These are phyloP conservation scores for Balamuthia mandrillaris DNA, from an alignment of 208 protist genomes.

Conservation along the genomic window DNA sequence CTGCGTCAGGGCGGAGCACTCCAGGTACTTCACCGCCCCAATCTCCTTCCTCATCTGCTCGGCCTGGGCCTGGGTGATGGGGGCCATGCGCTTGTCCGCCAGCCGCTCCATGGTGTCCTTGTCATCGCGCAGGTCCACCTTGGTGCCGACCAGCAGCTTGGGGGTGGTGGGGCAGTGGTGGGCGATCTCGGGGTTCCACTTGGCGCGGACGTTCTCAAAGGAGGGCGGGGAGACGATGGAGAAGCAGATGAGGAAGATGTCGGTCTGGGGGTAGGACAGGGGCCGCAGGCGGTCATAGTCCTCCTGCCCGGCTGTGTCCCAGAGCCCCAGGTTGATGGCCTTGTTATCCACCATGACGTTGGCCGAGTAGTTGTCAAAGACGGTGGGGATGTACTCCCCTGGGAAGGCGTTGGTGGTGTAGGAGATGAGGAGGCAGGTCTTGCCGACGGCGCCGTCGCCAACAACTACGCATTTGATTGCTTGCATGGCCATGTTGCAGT, in stretches of 20 bases:
- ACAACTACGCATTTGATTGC: slow-evolving; percentile 42
- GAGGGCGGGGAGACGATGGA: slow-evolving; percentile 68
- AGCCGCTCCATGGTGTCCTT: slow-evolving; percentile 29
- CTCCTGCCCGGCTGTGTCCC: slow-evolving; percentile 79
- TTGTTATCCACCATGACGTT: slow-evolving; percentile 71
- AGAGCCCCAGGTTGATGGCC: slow-evolving; percentile 65
- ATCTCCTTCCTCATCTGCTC: slow-evolving; percentile 72
- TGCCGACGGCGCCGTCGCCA: slow-evolving; percentile 10
- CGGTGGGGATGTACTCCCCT: slow-evolving; percentile 66
- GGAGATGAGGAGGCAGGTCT: slow-evolving; percentile 27
- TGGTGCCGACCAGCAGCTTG: slow-evolving; percentile 85
- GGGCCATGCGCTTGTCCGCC: slow-evolving; percentile 52
- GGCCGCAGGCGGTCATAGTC: slow-evolving; percentile 89
- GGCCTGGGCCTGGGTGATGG: slow-evolving; percentile 64
- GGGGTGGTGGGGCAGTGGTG: slow-evolving; percentile 67
- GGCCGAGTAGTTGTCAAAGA: slow-evolving; percentile 84
- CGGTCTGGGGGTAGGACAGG: slow-evolving; percentile 82
- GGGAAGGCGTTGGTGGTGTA: slow-evolving; percentile 42
- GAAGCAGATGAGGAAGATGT: slow-evolving; percentile 83
- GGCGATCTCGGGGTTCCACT: slow-evolving; percentile 65
- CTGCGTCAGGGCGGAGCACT: slow-evolving; percentile 85
- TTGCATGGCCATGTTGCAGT: slow-evolving; percentile 34
- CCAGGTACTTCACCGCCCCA: slow-evolving; percentile 76
- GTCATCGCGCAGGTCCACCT: slow-evolving; percentile 76
- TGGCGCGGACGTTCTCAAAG: slow-evolving; percentile 68